A percentile compares a stretch with the other conserved stretches of the same genome.
phyloP scores from a whole-genome alignment of 2,329 filamentous ascomycete species.

The Fusarium udum region DNA sequence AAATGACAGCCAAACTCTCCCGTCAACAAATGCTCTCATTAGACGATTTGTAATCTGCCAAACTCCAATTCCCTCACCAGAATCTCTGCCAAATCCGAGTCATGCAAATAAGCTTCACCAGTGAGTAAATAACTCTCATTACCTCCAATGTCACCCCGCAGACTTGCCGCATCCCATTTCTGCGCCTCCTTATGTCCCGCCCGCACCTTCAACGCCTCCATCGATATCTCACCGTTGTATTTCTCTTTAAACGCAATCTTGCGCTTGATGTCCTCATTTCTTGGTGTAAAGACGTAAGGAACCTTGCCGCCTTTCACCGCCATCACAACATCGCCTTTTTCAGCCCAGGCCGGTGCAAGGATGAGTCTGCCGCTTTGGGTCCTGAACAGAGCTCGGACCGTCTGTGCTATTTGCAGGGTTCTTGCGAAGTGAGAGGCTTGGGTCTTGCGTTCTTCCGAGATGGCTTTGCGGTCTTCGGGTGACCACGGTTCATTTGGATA shows the following conservation, averaged over 20 bases:
- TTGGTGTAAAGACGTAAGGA: background rate
- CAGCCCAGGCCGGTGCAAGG: background rate
- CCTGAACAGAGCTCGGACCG: background rate
- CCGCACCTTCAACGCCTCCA: background rate
- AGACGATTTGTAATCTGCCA: background rate
- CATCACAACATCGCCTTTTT: background rate
- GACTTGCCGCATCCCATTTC: background rate
- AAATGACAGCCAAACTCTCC: background rate
- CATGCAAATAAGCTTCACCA: background rate
- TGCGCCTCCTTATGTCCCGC: background rate
- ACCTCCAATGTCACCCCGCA: background rate
- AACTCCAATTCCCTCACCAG: background rate
- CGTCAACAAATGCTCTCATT: background rate
- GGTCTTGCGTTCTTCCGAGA: background rate
- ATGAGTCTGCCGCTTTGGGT: background rate
- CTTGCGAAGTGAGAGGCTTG: background rate
- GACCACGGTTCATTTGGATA: background rate
- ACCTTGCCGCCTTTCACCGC: constrained; percentile 1
- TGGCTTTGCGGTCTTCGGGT: background rate
- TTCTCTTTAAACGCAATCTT: background rate
- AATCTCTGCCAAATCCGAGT: background rate
- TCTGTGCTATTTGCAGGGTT: background rate
- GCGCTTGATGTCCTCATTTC: background rate
- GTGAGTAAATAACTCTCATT: background rate
- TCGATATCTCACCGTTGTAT: background rate